Evolutionary conservation across 148 eudicot genomes (phyloP).

Genomic region (Bassia scoparia): DNA sequence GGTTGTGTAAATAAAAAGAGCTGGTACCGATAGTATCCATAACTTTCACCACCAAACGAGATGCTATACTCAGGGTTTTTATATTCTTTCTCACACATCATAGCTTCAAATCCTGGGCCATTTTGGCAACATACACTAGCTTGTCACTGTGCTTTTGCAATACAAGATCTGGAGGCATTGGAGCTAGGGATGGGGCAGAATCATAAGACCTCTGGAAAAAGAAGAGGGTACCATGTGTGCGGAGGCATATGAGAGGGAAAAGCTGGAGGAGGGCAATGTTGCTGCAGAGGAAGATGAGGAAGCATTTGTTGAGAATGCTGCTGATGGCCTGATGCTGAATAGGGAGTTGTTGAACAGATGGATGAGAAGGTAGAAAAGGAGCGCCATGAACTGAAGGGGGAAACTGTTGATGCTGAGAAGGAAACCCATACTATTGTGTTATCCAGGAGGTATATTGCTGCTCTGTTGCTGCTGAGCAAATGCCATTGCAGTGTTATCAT

Average conservation of each 20-base stretch:
- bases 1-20: slow-evolving; percentile 65
- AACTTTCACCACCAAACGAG: slow-evolving; percentile 91
- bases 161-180: slow-evolving; percentile 89
- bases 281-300: slow-evolving; percentile 66
- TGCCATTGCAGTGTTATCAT: slow-evolving; percentile 82
- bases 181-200: slow-evolving; percentile 66
- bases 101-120: slow-evolving; percentile 92
- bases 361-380: slow-evolving; percentile 72
- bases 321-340: slow-evolving; percentile 59
- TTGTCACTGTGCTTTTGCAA: slow-evolving; percentile 88
- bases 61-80: slow-evolving; percentile 83
- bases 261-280: slow-evolving; percentile 59
- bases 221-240: slow-evolving; percentile 60
- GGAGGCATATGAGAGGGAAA: slow-evolving; percentile 77
- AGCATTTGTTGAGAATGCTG: slow-evolving; percentile 65
- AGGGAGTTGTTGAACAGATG: slow-evolving; percentile 78
- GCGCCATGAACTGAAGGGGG: slow-evolving; percentile 74
- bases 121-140: slow-evolving; percentile 78
- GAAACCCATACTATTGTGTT: slow-evolving; percentile 81
- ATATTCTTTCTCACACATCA: slow-evolving; percentile 81
- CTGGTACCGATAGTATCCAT: slow-evolving; percentile 84
- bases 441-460: slow-evolving; percentile 61
- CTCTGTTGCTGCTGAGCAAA: slow-evolving; percentile 74
- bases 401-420: slow-evolving; percentile 79
- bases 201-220: slow-evolving; percentile 63